phyloP scores from a whole-genome alignment of 768 basidiomycete species.

The Pleurotus sapidus region DNA sequence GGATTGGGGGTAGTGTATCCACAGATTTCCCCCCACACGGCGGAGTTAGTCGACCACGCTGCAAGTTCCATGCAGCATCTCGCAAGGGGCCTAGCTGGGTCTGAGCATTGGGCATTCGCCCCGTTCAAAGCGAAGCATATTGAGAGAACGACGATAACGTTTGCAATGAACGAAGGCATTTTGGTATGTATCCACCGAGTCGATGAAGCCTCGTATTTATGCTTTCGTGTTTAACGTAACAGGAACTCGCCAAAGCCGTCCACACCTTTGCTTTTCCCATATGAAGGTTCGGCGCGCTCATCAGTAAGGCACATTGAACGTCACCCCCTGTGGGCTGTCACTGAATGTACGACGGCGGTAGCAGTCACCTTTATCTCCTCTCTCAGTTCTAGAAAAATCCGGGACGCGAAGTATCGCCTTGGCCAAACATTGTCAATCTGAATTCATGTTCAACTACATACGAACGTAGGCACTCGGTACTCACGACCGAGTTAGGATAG shows the following conservation, averaged over 20 bases:
- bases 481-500: too few species aligned
- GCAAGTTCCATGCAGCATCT: conserved; percentile 1
- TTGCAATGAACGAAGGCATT: not conserved
- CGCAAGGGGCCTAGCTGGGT: not conserved
- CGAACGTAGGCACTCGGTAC: too few species aligned
- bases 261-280: too few species aligned
- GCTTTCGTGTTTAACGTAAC: not conserved
- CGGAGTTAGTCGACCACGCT: not conserved
- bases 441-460: too few species aligned
- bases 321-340: too few species aligned
- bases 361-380: too few species aligned
- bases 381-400: too few species aligned
- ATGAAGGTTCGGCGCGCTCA: too few species aligned
- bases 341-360: too few species aligned
- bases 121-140: not conserved
- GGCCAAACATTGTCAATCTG: too few species aligned
- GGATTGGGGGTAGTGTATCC: not conserved
- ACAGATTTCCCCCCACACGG: conserved; percentile 6
- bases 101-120: not conserved
- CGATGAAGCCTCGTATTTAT: not conserved
- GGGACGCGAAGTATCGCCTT: too few species aligned
- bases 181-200: not conserved
- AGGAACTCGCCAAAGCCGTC: not conserved
- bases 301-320: too few species aligned
- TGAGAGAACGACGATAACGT: not conserved